phyloP scores from a whole-genome alignment of 768 basidiomycete genomes.

The Trametes maxima region DNA sequence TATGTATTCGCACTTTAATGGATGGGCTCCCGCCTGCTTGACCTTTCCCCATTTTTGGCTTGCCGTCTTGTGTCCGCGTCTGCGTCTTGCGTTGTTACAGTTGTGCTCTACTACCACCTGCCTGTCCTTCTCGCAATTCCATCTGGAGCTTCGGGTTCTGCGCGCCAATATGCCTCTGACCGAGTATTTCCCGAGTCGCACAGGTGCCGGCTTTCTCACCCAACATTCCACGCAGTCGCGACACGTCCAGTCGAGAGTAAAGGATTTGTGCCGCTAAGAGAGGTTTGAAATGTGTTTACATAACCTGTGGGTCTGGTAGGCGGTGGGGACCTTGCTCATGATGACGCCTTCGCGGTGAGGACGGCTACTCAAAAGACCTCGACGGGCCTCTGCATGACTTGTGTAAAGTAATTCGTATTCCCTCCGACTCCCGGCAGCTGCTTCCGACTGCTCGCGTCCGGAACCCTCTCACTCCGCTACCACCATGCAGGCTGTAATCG shows the following conservation, averaged over 20 bases:
- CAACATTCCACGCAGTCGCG: background rate
- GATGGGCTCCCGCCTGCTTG: conserved; percentile 25
- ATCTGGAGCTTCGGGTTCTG: conserved; percentile 12
- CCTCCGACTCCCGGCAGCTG: background rate
- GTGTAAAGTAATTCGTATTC: conserved; percentile 1
- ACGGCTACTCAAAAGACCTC: conserved; percentile 5
- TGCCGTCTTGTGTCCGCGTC: conserved; percentile 2
- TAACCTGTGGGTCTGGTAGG: background rate
- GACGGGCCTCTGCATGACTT: background rate
- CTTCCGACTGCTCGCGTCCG: background rate
- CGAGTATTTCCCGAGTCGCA: background rate
- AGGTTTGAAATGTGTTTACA: conserved; percentile 17
- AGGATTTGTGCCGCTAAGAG: background rate
- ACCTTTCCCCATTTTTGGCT: background rate
- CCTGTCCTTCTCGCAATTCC: conserved; percentile 21
- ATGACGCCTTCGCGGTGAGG: conserved; percentile 28
- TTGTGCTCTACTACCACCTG: conserved; percentile 15
- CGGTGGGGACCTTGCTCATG: conserved; percentile 24
- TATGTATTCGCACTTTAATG: conserved; percentile 36
- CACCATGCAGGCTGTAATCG: conserved; percentile 26
- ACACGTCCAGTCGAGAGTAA: background rate
- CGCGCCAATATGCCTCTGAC: background rate
- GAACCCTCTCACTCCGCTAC: background rate
- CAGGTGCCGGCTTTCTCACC: no score
- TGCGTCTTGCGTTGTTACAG: conserved; percentile 12